Base-by-base conservation (phyloP, 495 filamentous ascomycete genomes). In the Podospora sp. region DNA sequence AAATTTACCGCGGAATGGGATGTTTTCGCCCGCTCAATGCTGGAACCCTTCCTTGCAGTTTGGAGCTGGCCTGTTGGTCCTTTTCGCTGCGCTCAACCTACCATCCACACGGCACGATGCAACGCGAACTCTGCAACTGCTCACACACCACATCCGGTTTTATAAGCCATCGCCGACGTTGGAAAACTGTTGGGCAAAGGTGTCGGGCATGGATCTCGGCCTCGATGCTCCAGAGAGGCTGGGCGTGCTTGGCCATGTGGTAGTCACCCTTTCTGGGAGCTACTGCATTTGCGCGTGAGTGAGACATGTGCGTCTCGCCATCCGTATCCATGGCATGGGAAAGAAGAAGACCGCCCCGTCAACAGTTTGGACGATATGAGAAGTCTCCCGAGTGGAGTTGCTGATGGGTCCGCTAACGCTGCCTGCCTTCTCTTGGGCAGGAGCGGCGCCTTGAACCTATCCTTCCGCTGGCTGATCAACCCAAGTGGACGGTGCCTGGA, bases 161-260 rank as follows among this genome's bases (percentile, higher is more conserved):
- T 2, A 46, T 46, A 2, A 33, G 5, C 16, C 40, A 46, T 18
- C 40, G 40, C 40, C 5, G 40, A 14, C 16, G 11, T 46, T 11
- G 40, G 14, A 46, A 33, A 33, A 3, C 11, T 46, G 40, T 46
- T 14, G 40, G 40, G 12, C 40, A 6, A 33, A 33, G 29, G 29
- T 33, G 40, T 18, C 16, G 40, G 40, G 40, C 40, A 46, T 46
- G 40, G 40, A 46, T 46, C 40, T 46, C 40, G 52, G 21, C 52
- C 26, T 59, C 56, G 24, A 29, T 14, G 22, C 22, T 27, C 24
- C 6, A 27, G 56, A 27, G 22, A 59, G 22, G 21, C 52, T 24
- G 52, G 52, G 20, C 52, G 52, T 11, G 5, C 61, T 63, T 53
- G 61, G 61, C 61, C 49, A 63, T 63, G 61, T 35, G 61, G 61